phyloP scores from a whole-genome alignment of 192 early-diverging fungal genomes.

The Coemansia sp. region DNA sequence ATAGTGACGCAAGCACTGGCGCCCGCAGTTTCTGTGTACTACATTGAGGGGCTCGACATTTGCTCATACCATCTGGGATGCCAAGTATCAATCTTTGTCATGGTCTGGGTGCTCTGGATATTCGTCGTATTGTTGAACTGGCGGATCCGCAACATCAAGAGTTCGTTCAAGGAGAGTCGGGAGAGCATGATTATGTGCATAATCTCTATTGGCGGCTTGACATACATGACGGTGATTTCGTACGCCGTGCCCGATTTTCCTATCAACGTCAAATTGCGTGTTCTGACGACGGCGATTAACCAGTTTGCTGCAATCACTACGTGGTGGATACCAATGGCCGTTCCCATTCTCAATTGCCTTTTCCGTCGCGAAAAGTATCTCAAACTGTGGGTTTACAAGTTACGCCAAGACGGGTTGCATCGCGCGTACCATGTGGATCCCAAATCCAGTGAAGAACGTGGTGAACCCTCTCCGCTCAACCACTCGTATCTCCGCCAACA shows the following conservation, averaged over 20 bases:
- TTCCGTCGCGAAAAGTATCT: constrained; percentile 18
- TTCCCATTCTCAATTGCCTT: constrained; percentile 27
- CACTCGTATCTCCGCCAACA: background rate
- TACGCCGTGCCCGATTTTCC: constrained; percentile 22
- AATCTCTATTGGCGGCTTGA: constrained; percentile 19
- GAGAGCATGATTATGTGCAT: constrained; percentile 23
- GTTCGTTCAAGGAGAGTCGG: constrained; percentile 50
- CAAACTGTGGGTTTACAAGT: constrained; percentile 16
- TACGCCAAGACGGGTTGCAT: constrained; percentile 33
- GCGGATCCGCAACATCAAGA: constrained; percentile 46
- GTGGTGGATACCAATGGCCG: constrained; percentile 45
- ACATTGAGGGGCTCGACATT: constrained; percentile 15
- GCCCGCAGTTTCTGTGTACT: constrained; percentile 4
- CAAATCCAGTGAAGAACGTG: background rate
- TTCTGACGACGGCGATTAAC: constrained; percentile 31
- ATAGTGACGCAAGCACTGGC: constrained; percentile 27
- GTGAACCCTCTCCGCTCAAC: background rate
- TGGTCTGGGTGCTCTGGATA: constrained; percentile 37
- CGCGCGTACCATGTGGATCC: constrained; percentile 16
- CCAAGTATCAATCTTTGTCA: constrained; percentile 33
- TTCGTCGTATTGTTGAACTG: constrained; percentile 22
- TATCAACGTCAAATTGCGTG: constrained; percentile 11
- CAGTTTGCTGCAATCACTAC: constrained; percentile 25
- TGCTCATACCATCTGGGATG: constrained; percentile 26
- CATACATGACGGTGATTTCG: constrained; percentile 32